phyloP scores from a whole-genome alignment of 2,329 filamentous ascomycete genomes.

The Eutypa lata region DNA sequence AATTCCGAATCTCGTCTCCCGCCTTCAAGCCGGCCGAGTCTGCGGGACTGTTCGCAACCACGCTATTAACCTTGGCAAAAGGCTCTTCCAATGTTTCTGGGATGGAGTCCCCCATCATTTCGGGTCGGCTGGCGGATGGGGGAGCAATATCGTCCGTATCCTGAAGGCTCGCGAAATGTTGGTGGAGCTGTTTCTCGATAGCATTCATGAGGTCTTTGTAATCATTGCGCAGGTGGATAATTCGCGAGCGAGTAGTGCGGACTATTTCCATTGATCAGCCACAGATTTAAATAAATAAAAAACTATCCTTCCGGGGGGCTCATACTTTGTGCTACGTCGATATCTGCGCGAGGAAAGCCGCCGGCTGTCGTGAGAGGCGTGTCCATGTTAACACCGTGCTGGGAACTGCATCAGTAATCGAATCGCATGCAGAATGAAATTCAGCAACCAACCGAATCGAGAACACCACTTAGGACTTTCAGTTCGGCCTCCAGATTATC shows the following conservation, averaged over 20 bases:
- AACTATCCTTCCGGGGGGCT: background rate
- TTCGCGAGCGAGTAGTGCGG: conserved; percentile 85
- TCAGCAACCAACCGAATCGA: conserved; percentile 70
- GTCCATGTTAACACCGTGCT: conserved; percentile 94
- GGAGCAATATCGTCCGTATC: conserved; percentile 42
- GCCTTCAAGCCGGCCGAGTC: conserved; percentile 74
- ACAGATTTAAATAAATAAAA: too few relatives aligned
- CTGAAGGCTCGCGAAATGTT: conserved; percentile 75
- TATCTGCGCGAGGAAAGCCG: conserved; percentile 87
- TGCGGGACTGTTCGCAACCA: conserved; percentile 76
- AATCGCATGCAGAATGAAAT: conserved; percentile 3
- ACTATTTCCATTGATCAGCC: conserved; percentile 49
- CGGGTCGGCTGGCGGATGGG: conserved; percentile 17
- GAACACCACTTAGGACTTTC: conserved; percentile 75
- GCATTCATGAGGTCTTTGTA: conserved; percentile 83
- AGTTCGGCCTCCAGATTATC: conserved; percentile 83
- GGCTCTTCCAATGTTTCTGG: conserved; percentile 41
- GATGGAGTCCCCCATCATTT: conserved; percentile 30
- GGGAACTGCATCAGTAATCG: conserved; percentile 14
- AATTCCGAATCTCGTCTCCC: conserved; percentile 79
- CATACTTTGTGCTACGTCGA: conserved; percentile 91
- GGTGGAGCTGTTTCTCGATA: conserved; percentile 84
- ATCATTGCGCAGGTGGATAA: conserved; percentile 88
- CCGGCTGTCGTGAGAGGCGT: conserved; percentile 83
- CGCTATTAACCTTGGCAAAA: conserved; percentile 88